phyloP scores from a whole-genome alignment of 345 rosid species.

The Citrus sp. region DNA sequence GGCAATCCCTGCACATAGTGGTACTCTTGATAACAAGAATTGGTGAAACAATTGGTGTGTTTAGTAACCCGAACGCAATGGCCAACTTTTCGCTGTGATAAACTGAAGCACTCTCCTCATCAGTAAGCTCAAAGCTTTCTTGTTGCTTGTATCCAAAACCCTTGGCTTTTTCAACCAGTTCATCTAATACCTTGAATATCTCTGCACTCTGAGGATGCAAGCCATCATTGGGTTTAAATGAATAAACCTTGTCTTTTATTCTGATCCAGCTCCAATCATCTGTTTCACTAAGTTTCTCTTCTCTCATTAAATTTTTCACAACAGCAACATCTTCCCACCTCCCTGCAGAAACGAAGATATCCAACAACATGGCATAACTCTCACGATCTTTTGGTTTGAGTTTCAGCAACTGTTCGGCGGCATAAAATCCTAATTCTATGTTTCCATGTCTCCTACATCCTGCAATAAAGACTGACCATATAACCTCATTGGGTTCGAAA shows the following conservation, averaged over 20 bases:
- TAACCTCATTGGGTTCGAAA: slow-evolving; percentile 36
- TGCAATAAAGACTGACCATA: slow-evolving; percentile 37
- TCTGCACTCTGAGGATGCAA: slow-evolving; percentile 18
- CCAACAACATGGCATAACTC: slow-evolving; percentile 29
- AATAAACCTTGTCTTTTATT: slow-evolving; percentile 34
- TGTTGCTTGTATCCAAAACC: slow-evolving; percentile 21
- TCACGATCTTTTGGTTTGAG: slow-evolving; percentile 35
- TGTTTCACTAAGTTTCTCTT: slow-evolving; percentile 20
- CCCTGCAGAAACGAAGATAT: slow-evolving; percentile 28
- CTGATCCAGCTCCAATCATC: slow-evolving; percentile 58
- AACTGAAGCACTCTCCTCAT: slow-evolving; percentile 10
- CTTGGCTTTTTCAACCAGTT: slow-evolving; percentile 32
- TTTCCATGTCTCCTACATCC: slow-evolving; percentile 47
- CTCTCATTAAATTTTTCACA: slow-evolving; percentile 37
- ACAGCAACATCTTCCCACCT: slow-evolving; percentile 41
- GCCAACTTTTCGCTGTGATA: slow-evolving; percentile 52
- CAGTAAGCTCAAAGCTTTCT: slow-evolving; percentile 7
- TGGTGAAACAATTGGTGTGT: slow-evolving; percentile 23
- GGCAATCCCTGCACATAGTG: slow-evolving; percentile 46
- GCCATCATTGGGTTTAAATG: slow-evolving; percentile 31
- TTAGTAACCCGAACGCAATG: slow-evolving; percentile 47
- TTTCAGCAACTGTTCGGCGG: slow-evolving; percentile 45
- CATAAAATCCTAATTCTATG: slow-evolving; percentile 37
- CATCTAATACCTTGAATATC: slow-evolving; percentile 26
- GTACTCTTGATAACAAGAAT: slow-evolving; percentile 36